phyloP scores from a whole-genome alignment of 1,284 basidiomycete species.

The Boletus smithii region DNA sequence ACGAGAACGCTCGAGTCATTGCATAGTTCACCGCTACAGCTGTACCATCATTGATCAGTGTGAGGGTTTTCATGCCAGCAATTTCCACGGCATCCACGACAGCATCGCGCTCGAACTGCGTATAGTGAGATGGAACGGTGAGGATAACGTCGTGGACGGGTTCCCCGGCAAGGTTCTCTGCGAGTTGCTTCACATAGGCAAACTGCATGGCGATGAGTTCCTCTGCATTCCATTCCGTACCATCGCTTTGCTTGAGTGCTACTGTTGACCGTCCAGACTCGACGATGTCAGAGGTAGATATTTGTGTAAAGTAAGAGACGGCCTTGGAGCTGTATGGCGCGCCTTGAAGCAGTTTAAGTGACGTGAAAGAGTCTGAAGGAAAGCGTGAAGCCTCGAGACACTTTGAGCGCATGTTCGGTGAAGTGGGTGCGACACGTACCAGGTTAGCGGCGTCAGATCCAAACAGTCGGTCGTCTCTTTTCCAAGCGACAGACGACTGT shows the following conservation, averaged over 20 bases:
- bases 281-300: slow-evolving; percentile 59
- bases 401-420: slow-evolving; percentile 4
- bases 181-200: slow-evolving; percentile 85
- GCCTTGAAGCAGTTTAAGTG: slow-evolving; percentile 86
- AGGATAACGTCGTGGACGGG: slow-evolving; percentile 78
- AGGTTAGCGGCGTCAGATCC: slow-evolving; percentile 85
- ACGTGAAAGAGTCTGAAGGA: slow-evolving; percentile 84
- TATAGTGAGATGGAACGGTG: slow-evolving; percentile 85
- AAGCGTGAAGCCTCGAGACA: slow-evolving; percentile 77
- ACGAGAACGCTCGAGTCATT: slow-evolving; percentile 86
- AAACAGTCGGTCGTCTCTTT: slow-evolving; percentile 83
- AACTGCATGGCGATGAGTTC: slow-evolving; percentile 96
- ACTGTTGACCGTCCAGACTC: slow-evolving; percentile 62
- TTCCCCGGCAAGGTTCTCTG: slow-evolving; percentile 76
- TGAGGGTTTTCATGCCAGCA: slow-evolving; percentile 79
- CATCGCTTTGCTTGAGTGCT: slow-evolving; percentile 52
- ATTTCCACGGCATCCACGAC: slow-evolving; percentile 90
- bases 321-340: slow-evolving; percentile 61
- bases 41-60: slow-evolving; percentile 90
- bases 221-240: slow-evolving; percentile 78
- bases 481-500: slow-evolving; percentile 85
- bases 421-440: slow-evolving; percentile 47
- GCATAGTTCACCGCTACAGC: slow-evolving; percentile 94
- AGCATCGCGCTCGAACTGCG: slow-evolving; percentile 84
- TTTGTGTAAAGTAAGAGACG: slow-evolving; percentile 61